These are phyloP conservation scores for Lotus japonicus DNA, from an alignment of 306 rosid species.

Conservation along the genomic window DNA sequence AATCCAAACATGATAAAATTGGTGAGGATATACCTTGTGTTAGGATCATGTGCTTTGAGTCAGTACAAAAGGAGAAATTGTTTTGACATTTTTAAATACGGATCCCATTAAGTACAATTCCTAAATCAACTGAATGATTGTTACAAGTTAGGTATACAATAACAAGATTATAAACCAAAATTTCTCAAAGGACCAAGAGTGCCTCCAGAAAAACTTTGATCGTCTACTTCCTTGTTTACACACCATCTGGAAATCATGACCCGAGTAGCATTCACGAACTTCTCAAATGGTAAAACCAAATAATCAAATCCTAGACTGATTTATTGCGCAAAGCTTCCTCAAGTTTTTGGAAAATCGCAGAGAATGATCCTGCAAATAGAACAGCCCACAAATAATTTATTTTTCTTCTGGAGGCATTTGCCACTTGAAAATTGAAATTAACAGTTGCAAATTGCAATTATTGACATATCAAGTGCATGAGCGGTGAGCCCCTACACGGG, in stretches of 20 bases:
- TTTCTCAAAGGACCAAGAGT: background rate
- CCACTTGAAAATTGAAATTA: background rate
- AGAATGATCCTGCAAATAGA: constrained; percentile 54
- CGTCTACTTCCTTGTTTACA: background rate
- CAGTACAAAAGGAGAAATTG: too few relatives aligned
- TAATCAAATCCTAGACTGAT: background rate
- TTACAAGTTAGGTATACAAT: background rate
- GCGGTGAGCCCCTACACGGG: background rate
- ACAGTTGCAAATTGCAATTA: background rate
- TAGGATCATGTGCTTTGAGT: too few relatives aligned
- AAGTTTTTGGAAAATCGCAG: constrained; percentile 42
- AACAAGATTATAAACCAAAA: background rate
- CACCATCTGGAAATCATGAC: background rate
- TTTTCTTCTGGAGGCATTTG: background rate
- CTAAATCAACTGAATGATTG: background rate
- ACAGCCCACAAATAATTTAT: background rate
- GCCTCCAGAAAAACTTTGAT: background rate
- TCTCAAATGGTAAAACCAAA: constrained; percentile 4
- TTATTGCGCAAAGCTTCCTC: constrained; percentile 52
- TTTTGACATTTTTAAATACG: too few relatives aligned
- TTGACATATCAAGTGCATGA: background rate
- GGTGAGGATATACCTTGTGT: too few relatives aligned
- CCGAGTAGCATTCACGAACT: background rate
- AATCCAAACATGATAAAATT: too few relatives aligned
- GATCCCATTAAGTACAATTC: too few relatives aligned